Conservation (phyloP, 495 filamentous ascomycete species). For the Cenococcum geophilum region DNA sequence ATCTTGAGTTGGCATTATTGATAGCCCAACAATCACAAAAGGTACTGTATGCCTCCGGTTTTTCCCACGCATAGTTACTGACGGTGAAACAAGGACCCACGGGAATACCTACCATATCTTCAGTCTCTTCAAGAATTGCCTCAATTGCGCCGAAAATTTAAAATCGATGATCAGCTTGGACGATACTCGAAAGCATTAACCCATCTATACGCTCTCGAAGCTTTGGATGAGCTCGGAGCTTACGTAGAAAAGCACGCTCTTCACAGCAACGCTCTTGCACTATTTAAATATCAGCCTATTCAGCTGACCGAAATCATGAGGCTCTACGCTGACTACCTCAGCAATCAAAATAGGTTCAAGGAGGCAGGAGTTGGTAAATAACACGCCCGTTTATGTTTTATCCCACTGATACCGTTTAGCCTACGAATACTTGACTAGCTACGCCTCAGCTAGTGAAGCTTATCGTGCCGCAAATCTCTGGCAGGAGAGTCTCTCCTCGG, state of each 20-base stretch:
- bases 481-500: constrained; percentile 79
- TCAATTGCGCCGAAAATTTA: constrained; percentile 61
- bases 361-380: constrained; percentile 67
- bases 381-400: not conserved
- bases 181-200: constrained; percentile 68
- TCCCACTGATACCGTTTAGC: constrained; percentile 42
- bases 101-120: constrained; percentile 93
- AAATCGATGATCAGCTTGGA: constrained; percentile 80
- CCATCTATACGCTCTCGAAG: constrained; percentile 61
- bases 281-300: constrained; percentile 75
- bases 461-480: constrained; percentile 80
- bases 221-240: constrained; percentile 64
- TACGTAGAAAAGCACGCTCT: constrained; percentile 76
- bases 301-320: constrained; percentile 57
- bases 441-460: constrained; percentile 62
- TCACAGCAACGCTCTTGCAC: constrained; percentile 65
- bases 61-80: not conserved
- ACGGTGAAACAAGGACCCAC: constrained; percentile 54
- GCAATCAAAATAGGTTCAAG: constrained; percentile 63
- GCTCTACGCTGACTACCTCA: constrained; percentile 73
- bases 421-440: constrained; percentile 77
- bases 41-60: constrained; percentile 30
- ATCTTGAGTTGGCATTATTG: constrained; percentile 80
- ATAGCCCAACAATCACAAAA: constrained; percentile 95
- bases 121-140: constrained; percentile 73